A percentile compares a stretch with the other conserved stretches of the same genome.
These are phyloP conservation scores for Hansenula anomala DNA, from an alignment of 1,139 yeast species.

Conservation along the genomic window DNA sequence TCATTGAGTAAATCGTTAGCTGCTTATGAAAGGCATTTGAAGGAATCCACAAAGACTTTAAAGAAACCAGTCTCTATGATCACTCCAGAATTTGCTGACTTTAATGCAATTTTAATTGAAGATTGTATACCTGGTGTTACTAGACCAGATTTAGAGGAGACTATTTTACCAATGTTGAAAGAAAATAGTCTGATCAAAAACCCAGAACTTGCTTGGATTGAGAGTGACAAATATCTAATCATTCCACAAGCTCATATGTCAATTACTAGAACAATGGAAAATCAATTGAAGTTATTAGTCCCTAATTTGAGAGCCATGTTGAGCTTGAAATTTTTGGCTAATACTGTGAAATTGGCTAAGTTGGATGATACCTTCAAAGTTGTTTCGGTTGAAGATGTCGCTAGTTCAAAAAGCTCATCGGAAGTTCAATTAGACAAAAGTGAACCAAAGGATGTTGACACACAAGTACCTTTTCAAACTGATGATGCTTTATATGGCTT, in stretches of 20 bases:
- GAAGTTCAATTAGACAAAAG: not conserved
- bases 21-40: conserved; percentile 28
- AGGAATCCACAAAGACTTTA: conserved; percentile 25
- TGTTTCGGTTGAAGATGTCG: not conserved
- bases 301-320: conserved; percentile 19
- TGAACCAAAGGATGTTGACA: too few relatives aligned
- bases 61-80: conserved; percentile 16
- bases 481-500: too few relatives aligned
- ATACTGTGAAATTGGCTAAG: conserved; percentile 22
- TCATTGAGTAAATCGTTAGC: conserved; percentile 24
- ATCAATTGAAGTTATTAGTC: conserved; percentile 22
- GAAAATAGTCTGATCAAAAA: conserved; percentile 20
- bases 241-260: conserved; percentile 31
- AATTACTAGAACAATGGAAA: conserved; percentile 22
- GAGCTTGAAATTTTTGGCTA: conserved; percentile 23
- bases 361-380: conserved; percentile 16
- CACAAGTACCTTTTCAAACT: too few relatives aligned
- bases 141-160: conserved; percentile 36
- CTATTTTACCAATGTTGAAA: conserved; percentile 26
- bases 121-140: conserved; percentile 54
- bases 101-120: conserved; percentile 50
- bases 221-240: conserved; percentile 39
- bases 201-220: conserved; percentile 33
- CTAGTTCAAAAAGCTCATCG: not conserved
- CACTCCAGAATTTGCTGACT: conserved; percentile 11